Evolutionary conservation across 1,284 basidiomycete genomes (phyloP).

Genomic region (Leccinum griseonigrum): DNA sequence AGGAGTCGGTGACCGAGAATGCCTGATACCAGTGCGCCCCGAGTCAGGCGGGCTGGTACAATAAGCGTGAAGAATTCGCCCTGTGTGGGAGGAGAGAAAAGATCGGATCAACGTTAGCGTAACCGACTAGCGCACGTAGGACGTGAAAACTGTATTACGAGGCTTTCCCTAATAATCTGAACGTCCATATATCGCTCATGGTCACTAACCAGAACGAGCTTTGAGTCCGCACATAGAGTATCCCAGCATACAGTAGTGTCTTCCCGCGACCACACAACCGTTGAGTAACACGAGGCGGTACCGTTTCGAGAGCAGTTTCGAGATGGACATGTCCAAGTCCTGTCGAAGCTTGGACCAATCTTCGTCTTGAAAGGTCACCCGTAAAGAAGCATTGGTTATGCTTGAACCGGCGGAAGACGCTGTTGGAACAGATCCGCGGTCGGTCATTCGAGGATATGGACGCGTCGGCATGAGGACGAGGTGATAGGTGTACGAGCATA

Average conservation of each 20-base stretch:
- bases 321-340: conserved; percentile 46
- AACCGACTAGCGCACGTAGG: not conserved
- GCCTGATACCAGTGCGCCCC: conserved; percentile 54
- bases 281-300: conserved; percentile 43
- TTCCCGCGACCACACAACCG: conserved; percentile 53
- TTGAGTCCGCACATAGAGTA: conserved; percentile 61
- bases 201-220: conserved; percentile 58
- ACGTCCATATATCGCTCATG: conserved; percentile 21
- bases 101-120: conserved; percentile 4
- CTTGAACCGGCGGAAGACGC: conserved; percentile 51
- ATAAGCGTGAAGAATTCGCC: conserved; percentile 37
- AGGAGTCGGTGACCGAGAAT: conserved; percentile 48
- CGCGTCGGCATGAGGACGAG: conserved; percentile 54
- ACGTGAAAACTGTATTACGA: conserved; percentile 26
- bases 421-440: conserved; percentile 56
- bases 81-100: conserved; percentile 15
- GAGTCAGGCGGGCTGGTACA: conserved; percentile 42
- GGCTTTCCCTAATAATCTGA: conserved; percentile 28
- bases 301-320: conserved; percentile 40
- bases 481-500: conserved; percentile 37
- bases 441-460: conserved; percentile 47
- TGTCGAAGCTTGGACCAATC: conserved; percentile 47
- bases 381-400: conserved; percentile 54
- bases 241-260: conserved; percentile 54
- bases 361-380: conserved; percentile 66